Evolutionary conservation across 805 yeast species (phyloP), one percentile per base, ranked within the genome.

Genomic region (Nakazawaea populi): DNA sequence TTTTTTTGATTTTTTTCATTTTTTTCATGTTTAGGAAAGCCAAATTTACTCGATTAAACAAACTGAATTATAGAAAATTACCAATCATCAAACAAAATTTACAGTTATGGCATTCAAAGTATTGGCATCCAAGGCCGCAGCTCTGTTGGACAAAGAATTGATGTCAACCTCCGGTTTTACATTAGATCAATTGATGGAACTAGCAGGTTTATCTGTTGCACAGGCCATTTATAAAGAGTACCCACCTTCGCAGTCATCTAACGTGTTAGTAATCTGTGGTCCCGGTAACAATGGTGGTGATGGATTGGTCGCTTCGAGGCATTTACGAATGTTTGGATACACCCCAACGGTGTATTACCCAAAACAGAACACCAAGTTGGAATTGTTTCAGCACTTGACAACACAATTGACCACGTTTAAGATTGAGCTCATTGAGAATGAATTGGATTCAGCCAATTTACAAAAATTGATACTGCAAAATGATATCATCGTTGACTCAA

Each of bases 201-300:
- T 94, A 42, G 99, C 99, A 0, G 99, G 99, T 0, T 74, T 91
- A 31, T 82, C 97, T 1, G 97, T 92, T 8, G 97, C 99, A 5
- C 88, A 89, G 60, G 88, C 96, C 0, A 77, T 91, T 3, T 82
- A 79, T 60, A 77, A 74, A 46, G 74, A 82, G 36, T 88, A 77
- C 57, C 95, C 96, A 2, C 82, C 49, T 6, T 51, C 63, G 10
- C 42, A 61, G 29, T 66, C 8, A 9, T 32, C 71, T 38, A 70
- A 66, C 9, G 83, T 90, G 1, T 69, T 91, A 41, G 77, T 94
- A 1, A 71, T 94, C 5, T 89, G 85, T 9, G 99, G 99, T 0
- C 98, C 98, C 0, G 99, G 99, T 1, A 94, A 94, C 62, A 94
- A 94, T 62, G 92, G 96, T 1, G 99, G 98, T 2, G 99, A 94